Base-by-base conservation (phyloP, 345 rosid genomes). In the Cardiospermum halicacabum region DNA sequence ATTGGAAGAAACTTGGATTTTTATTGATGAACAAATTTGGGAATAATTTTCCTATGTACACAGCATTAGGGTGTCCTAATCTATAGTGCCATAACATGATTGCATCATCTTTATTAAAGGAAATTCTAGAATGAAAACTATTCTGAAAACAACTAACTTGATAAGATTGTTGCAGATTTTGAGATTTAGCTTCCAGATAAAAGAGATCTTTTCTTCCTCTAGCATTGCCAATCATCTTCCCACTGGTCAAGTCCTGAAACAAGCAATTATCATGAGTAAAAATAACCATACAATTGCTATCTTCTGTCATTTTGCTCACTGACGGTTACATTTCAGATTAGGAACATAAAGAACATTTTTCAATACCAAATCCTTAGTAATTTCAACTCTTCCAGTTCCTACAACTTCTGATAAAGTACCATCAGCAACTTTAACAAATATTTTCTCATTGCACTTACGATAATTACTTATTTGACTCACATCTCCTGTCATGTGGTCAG, bases 401-500 rank as follows among this genome's bases (percentile, higher is more conserved):
- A 1, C n/a, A 0, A 28, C 40, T 16, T 43, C 48, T 0, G 42
- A 45, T 7, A 30, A 0, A 1, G 13, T 16, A 48, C 28, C 42
- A 47, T 62, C 43, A 22, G 26, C 18, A 25, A 27, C 30, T 45
- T 15, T 26, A 21, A 62, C 22, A 6, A 1, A 27, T 1, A 7
- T 16, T 5, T 62, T 62, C n/a, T 12, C 19, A n/a, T 8, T 2
- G 5, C 56, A 47, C n/a, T n/a, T n/a, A n/a, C n/a, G n/a, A n/a
- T n/a, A n/a, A n/a, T 16, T 40, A 27, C 2, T 11, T 45, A 25
- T 21, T 26, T 15, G 53, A 22, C 28, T 62, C 1, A 9, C 5
- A 16, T 62, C 66, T 26, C 56, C 25, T 0, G 25, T 62, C 56
- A 62, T 47, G 18, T 47, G 56, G 48, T 62, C 18, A 6, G 37